Base-by-base conservation (phyloP, 1,284 basidiomycete genomes). In the Singerocomus inundabilis region DNA sequence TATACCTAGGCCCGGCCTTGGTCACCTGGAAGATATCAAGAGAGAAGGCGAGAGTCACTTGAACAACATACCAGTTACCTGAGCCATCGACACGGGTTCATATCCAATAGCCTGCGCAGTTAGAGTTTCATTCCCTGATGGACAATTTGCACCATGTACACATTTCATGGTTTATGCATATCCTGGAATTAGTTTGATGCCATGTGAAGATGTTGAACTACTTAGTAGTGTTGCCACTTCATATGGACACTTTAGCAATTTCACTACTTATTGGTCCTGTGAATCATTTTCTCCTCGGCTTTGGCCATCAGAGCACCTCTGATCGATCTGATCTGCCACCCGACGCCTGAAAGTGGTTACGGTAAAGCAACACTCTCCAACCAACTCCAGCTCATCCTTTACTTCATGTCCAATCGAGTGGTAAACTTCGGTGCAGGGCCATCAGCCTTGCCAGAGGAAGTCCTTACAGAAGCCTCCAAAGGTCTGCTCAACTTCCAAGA, bases 341-440 rank as follows among this genome's bases (percentile, higher is more conserved):
- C 32, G 44, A 32, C 29, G 9, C n/a, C 24, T 32, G 28, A 26
- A 39, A 29, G 11, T n/a, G 24, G 9, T 2, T 4, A 21, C 11
- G 28, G 28, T 16, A 16, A 34, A 49, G 25, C 24, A 45, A 21
- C 16, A 33, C n/a, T 28, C 40, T 25, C 21, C 34, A 8, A 41
- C 21, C 34, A 8, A 41, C 25, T 25, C 25, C 8, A 11, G 44
- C 32, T 15, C 46, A 35, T 35, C 36, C 28, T 34, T 33, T 35
- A 32, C 37, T 30, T 42, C 44, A 65, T 65, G 63, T 53, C 63
- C 35, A 50, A 54, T 44, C 72, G 81, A 70, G 78, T 85, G 13
- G 81, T 90, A 69, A 97, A 98, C 76, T 92, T 98, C 67, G 91
- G 91, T 38, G 88, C 94, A 41, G 94, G 94, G 2, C 94, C 94